Base-by-base conservation (phyloP, 768 basidiomycete genomes). In the Pulveroboletus sp. region DNA sequence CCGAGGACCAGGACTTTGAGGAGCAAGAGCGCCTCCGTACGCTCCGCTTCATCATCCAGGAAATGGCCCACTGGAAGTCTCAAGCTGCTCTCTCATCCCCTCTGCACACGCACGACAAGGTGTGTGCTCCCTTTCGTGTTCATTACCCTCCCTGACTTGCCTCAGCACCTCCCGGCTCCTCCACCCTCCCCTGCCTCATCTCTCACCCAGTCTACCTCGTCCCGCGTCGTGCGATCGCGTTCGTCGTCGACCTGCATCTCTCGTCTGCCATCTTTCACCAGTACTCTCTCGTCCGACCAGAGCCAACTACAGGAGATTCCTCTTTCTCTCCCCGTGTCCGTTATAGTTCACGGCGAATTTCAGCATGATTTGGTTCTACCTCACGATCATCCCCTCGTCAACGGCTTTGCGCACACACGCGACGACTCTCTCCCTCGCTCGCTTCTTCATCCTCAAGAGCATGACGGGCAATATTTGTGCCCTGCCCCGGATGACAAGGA, bases 11-110 rank as follows among this genome's bases (percentile, higher is more conserved):
- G 17, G 56, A 56, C 13, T 55, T 59, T 37, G 64, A 64, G 24
- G 62, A 69, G 39, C 53, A 60, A 11, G 67, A 71, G 44, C 68
- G 69, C 36, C 51, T 65, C 38, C 70, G 70, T 8, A 57, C 71
- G 0, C 64, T 72, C 48, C 61, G 63, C 18, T 70, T 68, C 47
- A 67, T 71, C 51, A 60, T 71, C 4, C 69, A 65, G 30, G 67
- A 71, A 54, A 71, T 71, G 70, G 56, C 61, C 0, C 60, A 57
- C 30, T 67, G 57, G 54, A 60, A 62, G 17, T 51, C 60, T 1
- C 46, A 57, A 2, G 37, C 45, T 0, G 27, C 37, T 3, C 43
- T 33, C 0, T 18, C 39, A 1, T 46, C 56, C 1, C 55, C 55
- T 17, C 47, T 21, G 26, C 32, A 21, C 43, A 8, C 35, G 2